Percentiles rank a stretch among this genome's conserved stretches.
Conservation (phyloP, 169 alveolate species). For the Eimeria sp. region DNA sequence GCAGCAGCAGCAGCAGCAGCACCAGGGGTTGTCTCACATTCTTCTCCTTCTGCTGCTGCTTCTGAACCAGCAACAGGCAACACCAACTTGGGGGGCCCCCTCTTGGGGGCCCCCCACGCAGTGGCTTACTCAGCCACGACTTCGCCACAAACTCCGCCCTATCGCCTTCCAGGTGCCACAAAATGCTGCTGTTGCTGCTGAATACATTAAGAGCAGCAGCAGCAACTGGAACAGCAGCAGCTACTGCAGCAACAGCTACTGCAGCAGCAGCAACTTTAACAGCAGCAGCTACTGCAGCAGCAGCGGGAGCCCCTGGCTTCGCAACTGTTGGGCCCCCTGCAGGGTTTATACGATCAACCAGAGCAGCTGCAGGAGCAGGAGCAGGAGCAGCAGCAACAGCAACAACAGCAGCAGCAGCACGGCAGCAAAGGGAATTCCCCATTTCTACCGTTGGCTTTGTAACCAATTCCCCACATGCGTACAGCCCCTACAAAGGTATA, state of each 20-base stretch:
- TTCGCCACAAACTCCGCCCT: not conserved
- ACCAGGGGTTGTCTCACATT: too few species aligned
- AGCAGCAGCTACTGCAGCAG: constrained; percentile 33
- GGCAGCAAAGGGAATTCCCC: constrained; percentile 55
- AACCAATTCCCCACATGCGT: constrained; percentile 65
- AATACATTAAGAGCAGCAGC: not conserved
- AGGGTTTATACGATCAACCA: not conserved
- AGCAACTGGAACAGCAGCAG: not conserved
- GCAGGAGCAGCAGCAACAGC: constrained; percentile 55
- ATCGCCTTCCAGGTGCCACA: not conserved
- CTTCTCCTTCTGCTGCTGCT: constrained; percentile 8
- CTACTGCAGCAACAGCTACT: constrained; percentile 15
- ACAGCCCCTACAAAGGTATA: constrained; percentile 13
- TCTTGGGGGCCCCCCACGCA: not conserved
- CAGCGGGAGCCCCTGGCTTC: constrained; percentile 19
- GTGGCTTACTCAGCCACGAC: constrained; percentile 7
- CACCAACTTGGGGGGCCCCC: not conserved
- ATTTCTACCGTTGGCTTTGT: constrained; percentile 76
- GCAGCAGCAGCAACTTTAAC: too few species aligned
- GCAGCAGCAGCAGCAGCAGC: not conserved
- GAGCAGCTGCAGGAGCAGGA: constrained; percentile 8
- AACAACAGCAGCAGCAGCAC: constrained; percentile 30
- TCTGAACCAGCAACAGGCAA: not conserved
- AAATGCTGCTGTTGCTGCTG: not conserved
- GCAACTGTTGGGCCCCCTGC: not conserved